Conservation (phyloP, 2,329 filamentous ascomycete species). For the Neophaeococcomyces mojaviensis region DNA sequence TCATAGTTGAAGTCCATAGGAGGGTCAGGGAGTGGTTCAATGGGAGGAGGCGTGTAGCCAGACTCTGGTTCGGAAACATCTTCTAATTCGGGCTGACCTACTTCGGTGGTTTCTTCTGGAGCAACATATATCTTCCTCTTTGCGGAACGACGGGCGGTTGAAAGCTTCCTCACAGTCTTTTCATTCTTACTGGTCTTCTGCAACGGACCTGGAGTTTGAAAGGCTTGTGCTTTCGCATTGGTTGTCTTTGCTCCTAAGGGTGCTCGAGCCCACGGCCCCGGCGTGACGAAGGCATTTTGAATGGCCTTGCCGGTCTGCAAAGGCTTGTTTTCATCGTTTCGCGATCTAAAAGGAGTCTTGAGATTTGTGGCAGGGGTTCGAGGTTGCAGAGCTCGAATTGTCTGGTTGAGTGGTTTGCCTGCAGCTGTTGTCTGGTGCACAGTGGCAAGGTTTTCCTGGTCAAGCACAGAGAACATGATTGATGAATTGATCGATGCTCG, state of each 20-base stretch:
- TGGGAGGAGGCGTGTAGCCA: slow-evolving; percentile 79
- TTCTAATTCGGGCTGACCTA: slow-evolving; percentile 39
- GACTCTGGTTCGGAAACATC: slow-evolving; percentile 62
- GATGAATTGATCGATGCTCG: slow-evolving; percentile 12
- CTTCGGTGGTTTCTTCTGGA: slow-evolving; percentile 31
- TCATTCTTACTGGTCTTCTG: slow-evolving; percentile 52
- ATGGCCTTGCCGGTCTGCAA: slow-evolving; percentile 47
- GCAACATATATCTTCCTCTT: slow-evolving; percentile 44
- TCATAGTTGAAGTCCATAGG: slow-evolving; percentile 41
- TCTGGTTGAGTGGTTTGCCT: slow-evolving; percentile 64
- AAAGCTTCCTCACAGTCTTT: slow-evolving; percentile 54
- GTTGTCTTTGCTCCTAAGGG: slow-evolving; percentile 92
- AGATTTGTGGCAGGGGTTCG: slow-evolving; percentile 68
- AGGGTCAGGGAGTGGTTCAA: slow-evolving; percentile 40
- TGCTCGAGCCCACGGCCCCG: slow-evolving; percentile 61
- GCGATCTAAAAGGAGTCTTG: slow-evolving; percentile 74
- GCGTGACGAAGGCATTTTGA: slow-evolving; percentile 67
- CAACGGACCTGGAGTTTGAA: slow-evolving; percentile 60
- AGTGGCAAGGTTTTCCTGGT: slow-evolving; percentile 83
- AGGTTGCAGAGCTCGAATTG: slow-evolving; percentile 52
- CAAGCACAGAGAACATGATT: slow-evolving; percentile 67
- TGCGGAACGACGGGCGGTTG: slow-evolving; percentile 54
- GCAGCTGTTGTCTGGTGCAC: slow-evolving; percentile 63
- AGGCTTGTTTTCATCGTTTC: slow-evolving; percentile 80
- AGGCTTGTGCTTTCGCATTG: slow-evolving; percentile 71